Evolutionary conservation across 2,329 filamentous ascomycete species (phyloP), one percentile per base, ranked within the genome.

Genomic region (Monilinia vaccinii-corymbosi): DNA sequence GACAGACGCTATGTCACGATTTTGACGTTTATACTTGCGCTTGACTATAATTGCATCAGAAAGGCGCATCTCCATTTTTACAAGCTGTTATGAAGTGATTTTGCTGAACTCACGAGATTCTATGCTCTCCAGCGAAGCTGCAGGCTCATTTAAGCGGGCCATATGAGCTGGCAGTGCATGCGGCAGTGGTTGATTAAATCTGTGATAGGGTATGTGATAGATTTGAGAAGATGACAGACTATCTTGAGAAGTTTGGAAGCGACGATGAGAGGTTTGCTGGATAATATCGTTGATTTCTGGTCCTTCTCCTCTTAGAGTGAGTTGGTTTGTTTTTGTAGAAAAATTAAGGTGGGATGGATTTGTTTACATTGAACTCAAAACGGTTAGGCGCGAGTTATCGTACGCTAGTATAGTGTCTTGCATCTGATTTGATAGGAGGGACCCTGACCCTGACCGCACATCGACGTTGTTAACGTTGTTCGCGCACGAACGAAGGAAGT

Each of bases 141-240:
- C 80, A 71, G 82, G 81, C 78, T 91, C 88, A 76, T 92, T 92
- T 67, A 93, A 80, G 76, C 88, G 83, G 76, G 89, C 89, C 89
- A 93, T 93, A 28, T 63, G 61, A 57, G 61, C 55, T 64, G 56
- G 57, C 57, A 55, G 48, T 45, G 61, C 68, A 70, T 71, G 64
- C 65, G 68, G 65, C 67, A 66, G 56, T 58, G 47, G 38, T 31
- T 11, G 34, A 14, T 36, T 36, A 36, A 14, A 13, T 14, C 14
- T 14, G 34, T 14, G 13, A 14, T 36, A 36, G 34, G 14, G 45
- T 40, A 21, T 42, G 31, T 44, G 6, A 32, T 8, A 55, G 32
- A 32, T 32, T 18, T 28, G 42, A 59, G n/a, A 55, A 46, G 11
- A 40, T 55, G 23, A n/a, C 21, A 16, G 40, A 34, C 31, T 21